Base-by-base conservation (phyloP, 2,329 filamentous ascomycete genomes). In the Aspergillus phoenicis region DNA sequence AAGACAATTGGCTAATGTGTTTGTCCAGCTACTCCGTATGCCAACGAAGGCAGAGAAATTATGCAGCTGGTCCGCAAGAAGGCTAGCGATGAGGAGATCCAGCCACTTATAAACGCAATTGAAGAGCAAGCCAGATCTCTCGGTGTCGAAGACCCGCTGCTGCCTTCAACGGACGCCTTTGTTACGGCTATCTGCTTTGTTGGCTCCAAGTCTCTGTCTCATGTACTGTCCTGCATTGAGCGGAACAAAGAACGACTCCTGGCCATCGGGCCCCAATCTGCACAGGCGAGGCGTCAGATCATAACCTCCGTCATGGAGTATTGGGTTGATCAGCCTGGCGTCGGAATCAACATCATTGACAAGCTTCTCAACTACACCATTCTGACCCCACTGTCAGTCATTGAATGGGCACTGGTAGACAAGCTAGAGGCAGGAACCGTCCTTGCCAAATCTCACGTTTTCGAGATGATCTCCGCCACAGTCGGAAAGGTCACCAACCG, bases 281-380 rank as follows among this genome's bases (percentile, higher is more conserved):
- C 92, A 61, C 84, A 85, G 2, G 93, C 92, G 1, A 87, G 93
- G 43, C 85, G 88, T 45, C 95, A 99, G 77, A 96, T 99, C 71
- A 91, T 98, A 68, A 87, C 89, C 5, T 91, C 91, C 4, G 93
- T 98, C 41, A 91, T 97, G 81, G 84, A 88, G 43, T 99, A 97
- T 81, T 99, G 95, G 95, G 85, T 86, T 51, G 89, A 94, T 33
- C 94, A 99, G 70, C 93, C 94, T 0, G 95, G 95, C 62, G 89
- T 96, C 47, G 95, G 93, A 3, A 87, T 98, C 67, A 91, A 91
- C 68, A 96, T 99, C 69, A 85, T 98, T 61, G 94, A 98, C 81
- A 98, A 98, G 78, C 85, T 99, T 5, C 88, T 99, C 68, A 99
- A 98, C 80, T 99, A 97, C 80, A 93, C 91, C 13, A 97, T 99